phyloP scores from a whole-genome alignment of 768 basidiomycete genomes.

The Agaricus subrufescens region DNA sequence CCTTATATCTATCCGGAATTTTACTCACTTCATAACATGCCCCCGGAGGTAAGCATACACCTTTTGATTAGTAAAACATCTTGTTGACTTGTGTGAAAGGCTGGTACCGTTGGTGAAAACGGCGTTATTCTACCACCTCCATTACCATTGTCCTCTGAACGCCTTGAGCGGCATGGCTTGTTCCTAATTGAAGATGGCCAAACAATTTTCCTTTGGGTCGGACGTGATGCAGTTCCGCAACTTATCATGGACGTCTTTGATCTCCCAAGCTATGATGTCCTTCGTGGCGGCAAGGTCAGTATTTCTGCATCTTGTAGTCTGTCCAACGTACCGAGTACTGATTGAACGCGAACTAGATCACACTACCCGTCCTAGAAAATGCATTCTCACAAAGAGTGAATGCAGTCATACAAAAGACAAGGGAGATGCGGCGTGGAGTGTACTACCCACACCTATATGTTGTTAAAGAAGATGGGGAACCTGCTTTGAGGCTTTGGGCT shows the following conservation, averaged over 20 bases:
- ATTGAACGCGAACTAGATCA: conserved; percentile 46
- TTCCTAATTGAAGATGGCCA: conserved; percentile 98
- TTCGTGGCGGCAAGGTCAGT: conserved; percentile 90
- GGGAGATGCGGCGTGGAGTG: conserved; percentile 88
- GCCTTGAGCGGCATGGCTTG: conserved; percentile 90
- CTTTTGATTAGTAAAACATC: not conserved
- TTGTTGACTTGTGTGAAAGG: conserved; percentile 35
- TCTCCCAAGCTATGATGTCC: conserved; percentile 78
- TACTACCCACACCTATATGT: conserved; percentile 94
- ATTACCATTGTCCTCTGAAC: conserved; percentile 90
- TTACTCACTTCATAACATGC: conserved; percentile 96
- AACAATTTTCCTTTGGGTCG: conserved; percentile 97
- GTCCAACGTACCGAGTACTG: not conserved
- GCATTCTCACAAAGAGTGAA: conserved; percentile 94
- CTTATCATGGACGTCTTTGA: conserved; percentile 93
- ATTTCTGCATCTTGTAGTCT: not conserved
- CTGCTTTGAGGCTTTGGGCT: conserved; percentile 92
- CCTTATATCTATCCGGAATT: conserved; percentile 95
- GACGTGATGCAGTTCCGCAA: conserved; percentile 97
- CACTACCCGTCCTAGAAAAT: conserved; percentile 88
- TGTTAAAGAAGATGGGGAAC: conserved; percentile 98
- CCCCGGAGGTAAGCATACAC: conserved; percentile 61
- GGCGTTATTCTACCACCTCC: conserved; percentile 87
- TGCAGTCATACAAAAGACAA: conserved; percentile 88
- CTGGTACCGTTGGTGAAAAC: conserved; percentile 85